Evolutionary conservation across 192 early-diverging fungal genomes (phyloP).

Genomic region (Mortierella claussenii): DNA sequence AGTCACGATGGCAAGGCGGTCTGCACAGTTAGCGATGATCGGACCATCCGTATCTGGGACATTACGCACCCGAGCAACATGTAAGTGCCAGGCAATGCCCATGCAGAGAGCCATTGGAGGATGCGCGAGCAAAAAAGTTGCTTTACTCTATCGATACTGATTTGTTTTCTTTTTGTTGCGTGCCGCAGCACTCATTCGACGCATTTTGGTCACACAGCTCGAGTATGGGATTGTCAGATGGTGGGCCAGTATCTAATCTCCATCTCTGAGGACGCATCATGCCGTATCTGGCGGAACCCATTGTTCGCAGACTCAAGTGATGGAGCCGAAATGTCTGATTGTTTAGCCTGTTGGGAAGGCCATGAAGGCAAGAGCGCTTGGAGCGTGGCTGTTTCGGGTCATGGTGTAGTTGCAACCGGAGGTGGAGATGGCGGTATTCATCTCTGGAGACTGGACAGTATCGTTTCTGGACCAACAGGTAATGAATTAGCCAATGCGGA

Average conservation of each 20-base stretch:
- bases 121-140: too few relatives aligned
- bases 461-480: slow-evolving; percentile 65
- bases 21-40: slow-evolving; percentile 84
- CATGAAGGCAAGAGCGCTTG: slow-evolving; percentile 86
- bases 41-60: slow-evolving; percentile 82
- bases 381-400: slow-evolving; percentile 71
- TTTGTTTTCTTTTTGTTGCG: not conserved
- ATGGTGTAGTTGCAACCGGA: slow-evolving; percentile 69
- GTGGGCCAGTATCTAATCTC: slow-evolving; percentile 67
- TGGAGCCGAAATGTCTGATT: slow-evolving; percentile 50
- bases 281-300: slow-evolving; percentile 78
- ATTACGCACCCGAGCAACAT: slow-evolving; percentile 37
- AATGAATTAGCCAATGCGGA: too few relatives aligned
- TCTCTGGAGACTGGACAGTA: slow-evolving; percentile 71
- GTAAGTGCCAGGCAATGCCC: slow-evolving; percentile 8
- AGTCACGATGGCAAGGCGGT: slow-evolving; percentile 66
- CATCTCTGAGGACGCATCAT: slow-evolving; percentile 83
- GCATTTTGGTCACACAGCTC: slow-evolving; percentile 77
- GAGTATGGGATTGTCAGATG: slow-evolving; percentile 84
- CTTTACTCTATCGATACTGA: not conserved
- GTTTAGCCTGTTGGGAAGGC: slow-evolving; percentile 80
- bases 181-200: slow-evolving; percentile 18
- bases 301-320: slow-evolving; percentile 35
- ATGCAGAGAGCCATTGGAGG: too few relatives aligned
- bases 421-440: slow-evolving; percentile 85